These are phyloP conservation scores for Paraconiothyrium brasiliense DNA, from an alignment of 2,329 filamentous ascomycete genomes.

Conservation along the genomic window DNA sequence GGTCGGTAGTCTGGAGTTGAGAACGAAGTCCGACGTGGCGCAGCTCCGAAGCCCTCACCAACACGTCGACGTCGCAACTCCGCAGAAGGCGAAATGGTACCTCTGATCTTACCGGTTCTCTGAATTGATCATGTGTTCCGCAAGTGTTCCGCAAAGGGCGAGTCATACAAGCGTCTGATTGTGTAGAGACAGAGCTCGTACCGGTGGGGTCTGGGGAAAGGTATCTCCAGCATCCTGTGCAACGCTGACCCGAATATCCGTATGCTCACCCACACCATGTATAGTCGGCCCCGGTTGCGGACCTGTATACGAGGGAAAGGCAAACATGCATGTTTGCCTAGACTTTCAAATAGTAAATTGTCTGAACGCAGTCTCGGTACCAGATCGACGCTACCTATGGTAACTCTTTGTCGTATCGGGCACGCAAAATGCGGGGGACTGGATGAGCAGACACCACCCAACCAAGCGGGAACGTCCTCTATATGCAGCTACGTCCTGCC, in stretches of 20 bases:
- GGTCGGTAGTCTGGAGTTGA: not conserved
- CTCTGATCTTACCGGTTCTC: not conserved
- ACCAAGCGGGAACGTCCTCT: no score
- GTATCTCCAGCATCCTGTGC: not conserved
- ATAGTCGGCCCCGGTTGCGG: not conserved
- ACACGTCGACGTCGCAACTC: no score
- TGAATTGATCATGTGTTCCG: no score
- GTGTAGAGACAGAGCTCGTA: not conserved
- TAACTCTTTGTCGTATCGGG: no score
- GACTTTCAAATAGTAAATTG: not conserved
- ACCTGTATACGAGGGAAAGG: not conserved
- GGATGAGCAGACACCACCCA: no score
- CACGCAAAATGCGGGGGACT: no score
- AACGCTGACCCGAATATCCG: not conserved
- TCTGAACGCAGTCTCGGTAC: no score
- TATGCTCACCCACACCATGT: not conserved
- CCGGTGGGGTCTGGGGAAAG: not conserved
- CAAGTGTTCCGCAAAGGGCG: not conserved
- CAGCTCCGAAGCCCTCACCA: not conserved
- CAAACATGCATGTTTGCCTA: not conserved
- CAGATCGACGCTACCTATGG: no score
- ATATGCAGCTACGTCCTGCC: no score
- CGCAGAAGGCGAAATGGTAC: not conserved
- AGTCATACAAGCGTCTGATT: not conserved
- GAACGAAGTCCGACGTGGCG: conserved; percentile 9